These are phyloP conservation scores for Lepraria neglecta DNA, from an alignment of 495 filamentous ascomycete genomes.

Conservation along the genomic window DNA sequence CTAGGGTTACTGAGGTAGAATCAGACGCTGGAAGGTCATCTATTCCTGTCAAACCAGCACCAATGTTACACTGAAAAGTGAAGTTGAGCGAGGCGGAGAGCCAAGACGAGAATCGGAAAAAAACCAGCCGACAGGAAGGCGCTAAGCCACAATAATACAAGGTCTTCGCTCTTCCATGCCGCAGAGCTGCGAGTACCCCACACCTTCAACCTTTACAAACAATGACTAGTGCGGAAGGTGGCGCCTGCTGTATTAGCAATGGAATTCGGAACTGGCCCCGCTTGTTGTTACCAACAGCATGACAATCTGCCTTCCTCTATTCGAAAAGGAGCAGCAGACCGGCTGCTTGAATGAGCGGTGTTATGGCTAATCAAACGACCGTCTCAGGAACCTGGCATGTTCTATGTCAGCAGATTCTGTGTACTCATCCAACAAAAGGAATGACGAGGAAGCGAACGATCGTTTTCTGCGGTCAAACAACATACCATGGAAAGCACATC, in stretches of 20 bases:
- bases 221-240: neutral
- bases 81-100: neutral
- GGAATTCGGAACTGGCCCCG: neutral
- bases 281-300: constrained; percentile 1
- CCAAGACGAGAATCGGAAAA: constrained; percentile 5
- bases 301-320: neutral
- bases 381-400: neutral
- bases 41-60: neutral
- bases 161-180: neutral
- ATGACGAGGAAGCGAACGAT: neutral
- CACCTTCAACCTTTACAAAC: neutral
- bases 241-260: neutral
- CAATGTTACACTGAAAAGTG: neutral
- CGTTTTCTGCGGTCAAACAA: constrained; percentile 1
- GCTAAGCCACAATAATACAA: neutral
- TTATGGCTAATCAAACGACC: neutral
- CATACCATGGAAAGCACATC: neutral
- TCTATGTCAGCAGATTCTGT: neutral
- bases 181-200: neutral
- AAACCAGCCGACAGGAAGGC: neutral
- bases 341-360: neutral
- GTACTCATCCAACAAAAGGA: neutral
- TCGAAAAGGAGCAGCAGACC: neutral
- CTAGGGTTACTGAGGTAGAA: neutral
- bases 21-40: neutral